phyloP scores from a whole-genome alignment of 192 early-diverging fungal species.

The Allomyces macrogynus region DNA sequence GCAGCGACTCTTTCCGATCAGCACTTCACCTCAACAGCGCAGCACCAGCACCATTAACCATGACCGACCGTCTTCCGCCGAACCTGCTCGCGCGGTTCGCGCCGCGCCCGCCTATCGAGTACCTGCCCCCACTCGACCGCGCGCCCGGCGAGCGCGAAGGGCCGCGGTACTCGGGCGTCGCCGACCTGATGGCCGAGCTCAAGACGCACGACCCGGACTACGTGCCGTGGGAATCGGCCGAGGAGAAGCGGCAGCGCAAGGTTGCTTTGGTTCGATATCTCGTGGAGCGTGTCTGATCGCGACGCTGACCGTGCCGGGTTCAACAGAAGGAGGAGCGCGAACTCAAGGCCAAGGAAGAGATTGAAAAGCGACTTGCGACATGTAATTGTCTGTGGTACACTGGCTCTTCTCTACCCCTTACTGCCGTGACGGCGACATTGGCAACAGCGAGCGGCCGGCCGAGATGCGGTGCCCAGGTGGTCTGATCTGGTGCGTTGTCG shows the following conservation, averaged over 20 bases:
- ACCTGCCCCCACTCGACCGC: conserved; percentile 40
- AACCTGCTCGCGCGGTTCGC: conserved; percentile 59
- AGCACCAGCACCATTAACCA: not conserved
- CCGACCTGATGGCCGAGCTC: conserved; percentile 26
- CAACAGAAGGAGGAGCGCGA: conserved; percentile 29
- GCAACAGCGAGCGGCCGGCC: too few relatives aligned
- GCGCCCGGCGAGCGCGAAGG: conserved; percentile 32
- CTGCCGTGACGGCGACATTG: too few relatives aligned
- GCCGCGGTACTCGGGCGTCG: conserved; percentile 33
- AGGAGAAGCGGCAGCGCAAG: conserved; percentile 43
- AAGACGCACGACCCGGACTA: conserved; percentile 47
- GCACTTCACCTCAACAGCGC: not conserved
- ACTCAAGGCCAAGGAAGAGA: conserved; percentile 33
- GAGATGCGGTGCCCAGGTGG: not conserved
- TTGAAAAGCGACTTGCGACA: conserved; percentile 24
- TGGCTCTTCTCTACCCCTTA: too few relatives aligned
- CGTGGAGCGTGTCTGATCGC: not conserved
- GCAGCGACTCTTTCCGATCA: too few relatives aligned
- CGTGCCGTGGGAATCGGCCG: conserved; percentile 44
- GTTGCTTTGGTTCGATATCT: conserved; percentile 20
- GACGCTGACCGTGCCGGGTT: not conserved
- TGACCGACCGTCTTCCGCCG: conserved; percentile 22
- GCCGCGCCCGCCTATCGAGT: conserved; percentile 54
- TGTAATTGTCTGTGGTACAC: conserved; percentile 16
- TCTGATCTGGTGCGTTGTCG: not conserved